Evolutionary conservation across 2,329 filamentous ascomycete species (phyloP), one percentile per base, ranked within the genome.

Genomic region (Diaporthe velutina): DNA sequence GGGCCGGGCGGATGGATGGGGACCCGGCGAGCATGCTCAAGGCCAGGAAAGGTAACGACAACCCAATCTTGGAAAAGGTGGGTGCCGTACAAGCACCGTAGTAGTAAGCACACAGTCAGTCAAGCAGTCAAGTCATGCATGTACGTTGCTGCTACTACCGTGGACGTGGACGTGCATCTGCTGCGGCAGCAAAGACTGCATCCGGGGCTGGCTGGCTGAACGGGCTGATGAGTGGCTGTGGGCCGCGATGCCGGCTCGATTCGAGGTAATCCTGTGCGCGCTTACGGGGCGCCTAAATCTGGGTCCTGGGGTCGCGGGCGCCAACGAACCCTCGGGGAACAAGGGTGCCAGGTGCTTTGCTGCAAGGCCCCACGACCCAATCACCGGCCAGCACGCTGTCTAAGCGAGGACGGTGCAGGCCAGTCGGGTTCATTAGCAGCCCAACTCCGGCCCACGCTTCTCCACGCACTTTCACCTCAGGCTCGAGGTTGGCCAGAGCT

Each of bases 201-300:
- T 55, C 50, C 30, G 42, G 48, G 55, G 55, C 55, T 38, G 55
- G 33, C 33, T 35, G 55, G 55, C 55, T 58, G 55, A 54, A 54
- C 50, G 7, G 52, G 30, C 54, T 57, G 57, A 42, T 71, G 70
- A 72, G 70, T 72, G 70, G 70, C 57, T 72, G 57, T 72, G 70
- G 57, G 57, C 57, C 57, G 64, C 28, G 54, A 35, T 25, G 40
- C 60, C 25, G 17, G 48, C 8, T 45, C 50, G 50, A 42, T 57
- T 70, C 35, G 70, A 52, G 70, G 57, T 72, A 45, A 54, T 72
- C 70, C 70, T 72, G 45, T 72, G 70, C 70, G 70, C 70, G 70
- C 70, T 72, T 72, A 72, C 48, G 35, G 38, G 70, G 70, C 70
- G 70, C 57, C 70, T 72, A 72, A 64, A 72, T 72, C 54, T 58